Evolutionary conservation across 2,329 filamentous ascomycete genomes (phyloP), one percentile per base, ranked within the genome.

Genomic region (Niveomyces coronatus): DNA sequence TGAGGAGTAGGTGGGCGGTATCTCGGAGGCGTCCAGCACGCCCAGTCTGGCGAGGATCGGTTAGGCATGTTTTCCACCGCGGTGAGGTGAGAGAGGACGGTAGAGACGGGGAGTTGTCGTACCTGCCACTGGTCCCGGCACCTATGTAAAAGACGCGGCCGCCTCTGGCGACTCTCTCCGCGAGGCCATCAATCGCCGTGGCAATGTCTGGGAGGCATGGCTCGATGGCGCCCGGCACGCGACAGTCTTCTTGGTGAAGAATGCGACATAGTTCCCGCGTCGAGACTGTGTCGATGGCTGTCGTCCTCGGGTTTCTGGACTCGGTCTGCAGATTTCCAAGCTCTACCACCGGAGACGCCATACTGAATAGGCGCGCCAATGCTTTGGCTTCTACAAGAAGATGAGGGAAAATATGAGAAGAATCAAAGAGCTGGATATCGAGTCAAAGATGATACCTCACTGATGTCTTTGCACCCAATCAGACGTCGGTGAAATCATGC

Each of bases 41-140:
- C 60, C 60, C 5, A 64, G 49, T 40, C 61, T 62, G n/a, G n/a
- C n/a, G n/a, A n/a, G n/a, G n/a, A n/a, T n/a, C n/a, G n/a, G n/a
- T n/a, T n/a, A n/a, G n/a, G n/a, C n/a, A n/a, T n/a, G n/a, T n/a
- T n/a, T n/a, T n/a, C n/a, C n/a, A n/a, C n/a, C n/a, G n/a, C n/a
- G n/a, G n/a, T n/a, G n/a, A n/a, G n/a, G n/a, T n/a, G n/a, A n/a
- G n/a, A n/a, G n/a, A n/a, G n/a, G n/a, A n/a, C n/a, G n/a, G n/a
- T n/a, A 17, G 16, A 16, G 19, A 20, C 9, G 9, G 16, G 23
- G n/a, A 15, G 2, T 16, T 20, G 10, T 29, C 48, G 45, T 41
- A 62, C 57, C 62, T 57, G 37, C 63, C 60, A 42, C 63, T 67
- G 3, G 62, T 65, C 11, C 63, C 61, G 3, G 62, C 63, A 9